These are phyloP conservation scores for Fusarium sp. DNA, from an alignment of 2,329 filamentous ascomycete species.

Conservation along the genomic window DNA sequence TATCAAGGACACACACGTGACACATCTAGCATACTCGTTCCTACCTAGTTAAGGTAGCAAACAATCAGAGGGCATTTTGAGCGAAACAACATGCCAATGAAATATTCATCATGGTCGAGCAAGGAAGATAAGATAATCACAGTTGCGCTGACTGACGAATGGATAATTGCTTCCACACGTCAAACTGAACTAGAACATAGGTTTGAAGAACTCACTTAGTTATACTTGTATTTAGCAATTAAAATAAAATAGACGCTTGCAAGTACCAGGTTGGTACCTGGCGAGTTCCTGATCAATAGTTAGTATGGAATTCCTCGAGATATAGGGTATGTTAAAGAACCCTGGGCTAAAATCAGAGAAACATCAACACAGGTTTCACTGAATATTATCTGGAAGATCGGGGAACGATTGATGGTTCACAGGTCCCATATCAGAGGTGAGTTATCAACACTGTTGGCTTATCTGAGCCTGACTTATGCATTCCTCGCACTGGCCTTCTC, in stretches of 20 bases:
- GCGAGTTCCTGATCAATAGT: too few species aligned
- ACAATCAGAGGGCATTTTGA: not conserved
- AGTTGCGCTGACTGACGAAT: too few species aligned
- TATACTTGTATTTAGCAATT: not conserved
- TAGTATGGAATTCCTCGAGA: not conserved
- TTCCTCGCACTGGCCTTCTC: too few species aligned
- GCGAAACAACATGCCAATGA: too few species aligned
- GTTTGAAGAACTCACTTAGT: too few species aligned
- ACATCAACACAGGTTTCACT: not conserved
- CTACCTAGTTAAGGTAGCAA: too few species aligned
- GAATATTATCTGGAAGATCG: not conserved
- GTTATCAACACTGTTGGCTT: not conserved
- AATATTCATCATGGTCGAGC: too few species aligned
- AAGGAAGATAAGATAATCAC: too few species aligned
- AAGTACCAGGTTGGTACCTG: too few species aligned
- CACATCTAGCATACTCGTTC: slow-evolving; percentile 1
- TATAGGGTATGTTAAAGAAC: not conserved
- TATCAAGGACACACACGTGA: slow-evolving; percentile 17
- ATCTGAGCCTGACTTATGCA: not conserved
- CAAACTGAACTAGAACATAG: too few species aligned
- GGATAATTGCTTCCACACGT: too few species aligned
- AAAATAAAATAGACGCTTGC: not conserved
- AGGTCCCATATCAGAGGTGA: not conserved
- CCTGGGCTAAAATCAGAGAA: not conserved
- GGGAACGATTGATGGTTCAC: not conserved